Evolutionary conservation across 768 basidiomycete genomes (phyloP), one percentile per base, ranked within the genome.

Genomic region (Lyophyllum shimeji): DNA sequence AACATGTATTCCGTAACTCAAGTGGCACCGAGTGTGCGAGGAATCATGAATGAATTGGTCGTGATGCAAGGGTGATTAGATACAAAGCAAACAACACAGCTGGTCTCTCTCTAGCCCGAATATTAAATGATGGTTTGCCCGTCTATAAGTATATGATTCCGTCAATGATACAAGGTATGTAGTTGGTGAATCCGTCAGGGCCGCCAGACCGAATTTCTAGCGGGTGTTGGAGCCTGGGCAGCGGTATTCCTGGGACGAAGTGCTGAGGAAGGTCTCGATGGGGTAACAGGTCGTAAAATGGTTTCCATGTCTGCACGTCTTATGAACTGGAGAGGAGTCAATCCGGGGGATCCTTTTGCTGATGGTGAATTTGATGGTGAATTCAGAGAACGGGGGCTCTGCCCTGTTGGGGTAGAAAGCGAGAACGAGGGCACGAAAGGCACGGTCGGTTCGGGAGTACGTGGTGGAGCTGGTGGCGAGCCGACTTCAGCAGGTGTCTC

Each of bases 271-370:
- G 80, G 66, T 70, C 84, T 88, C 34, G 86, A 83, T n/a, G 89
- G 89, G 18, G 86, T 88, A 27, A 75, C 75, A 17, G 87, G 81
- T 52, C 85, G 81, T 50, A 81, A 65, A 3, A 77, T 70, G 47
- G 76, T 73, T 17, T 87, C 87, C 24, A 73, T 75, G 39, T 89
- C 88, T 37, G 89, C 93, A 46, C 87, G 84, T 53, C 93, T 80
- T 60, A 96, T 83, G 71, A 93, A 95, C 67, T 95, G 92, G 45
- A 96, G 72, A 1, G 93, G 83, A 7, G 86, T 85, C 50, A 93
- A 68, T 11, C 39, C 39, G n/a, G 93, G 89, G 0, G 91, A 91
- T 13, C 87, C 86, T 31, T 85, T 80, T 1, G 78, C 77, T 24
- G 84, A 82, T 17, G 80, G 77, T 7, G 77, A 73, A 59, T 60